Conservation (phyloP, 164 flowering plant genomes). For the Nymphaea thermarum region DNA sequence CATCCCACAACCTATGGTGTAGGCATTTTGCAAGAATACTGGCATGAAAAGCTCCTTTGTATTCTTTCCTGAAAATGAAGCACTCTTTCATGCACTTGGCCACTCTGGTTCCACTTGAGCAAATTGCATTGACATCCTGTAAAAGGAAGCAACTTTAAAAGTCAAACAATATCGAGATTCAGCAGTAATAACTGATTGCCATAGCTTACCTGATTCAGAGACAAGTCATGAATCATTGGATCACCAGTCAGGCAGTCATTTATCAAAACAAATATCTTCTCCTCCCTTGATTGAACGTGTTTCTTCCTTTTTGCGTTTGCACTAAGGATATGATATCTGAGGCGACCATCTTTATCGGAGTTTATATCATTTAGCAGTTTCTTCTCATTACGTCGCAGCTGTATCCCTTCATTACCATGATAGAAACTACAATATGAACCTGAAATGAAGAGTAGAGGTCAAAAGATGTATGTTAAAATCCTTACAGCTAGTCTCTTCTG, state of each 20-base stretch:
- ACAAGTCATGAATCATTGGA: slow-evolving; percentile 77
- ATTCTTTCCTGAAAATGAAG: slow-evolving; percentile 61
- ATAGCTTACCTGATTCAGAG: slow-evolving; percentile 66
- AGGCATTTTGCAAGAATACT: slow-evolving; percentile 69
- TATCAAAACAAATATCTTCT: slow-evolving; percentile 80
- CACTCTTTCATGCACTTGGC: slow-evolving; percentile 96
- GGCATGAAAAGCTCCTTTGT: slow-evolving; percentile 62
- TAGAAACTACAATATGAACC: background rate
- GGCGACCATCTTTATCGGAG: slow-evolving; percentile 68
- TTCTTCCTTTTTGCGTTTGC: slow-evolving; percentile 81
- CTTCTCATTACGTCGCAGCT: slow-evolving; percentile 94
- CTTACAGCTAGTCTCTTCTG: slow-evolving; percentile 89
- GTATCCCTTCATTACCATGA: slow-evolving; percentile 73
- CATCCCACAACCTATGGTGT: slow-evolving; percentile 90
- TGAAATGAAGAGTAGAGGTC: background rate
- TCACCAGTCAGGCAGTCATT: slow-evolving; percentile 97
- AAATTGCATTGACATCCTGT: slow-evolving; percentile 80
- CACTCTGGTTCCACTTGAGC: slow-evolving; percentile 82
- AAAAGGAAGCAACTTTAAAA: background rate
- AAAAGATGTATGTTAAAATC: slow-evolving; percentile 3
- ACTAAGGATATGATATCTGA: slow-evolving; percentile 73
- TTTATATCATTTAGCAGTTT: slow-evolving; percentile 84
- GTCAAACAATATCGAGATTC: no score
- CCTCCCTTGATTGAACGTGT: slow-evolving; percentile 92
- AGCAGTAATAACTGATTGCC: background rate